Percentiles rank a stretch among this genome's conserved stretches.
These are phyloP conservation scores for Pleurotus ostreatus DNA, from an alignment of 768 basidiomycete genomes.

Conservation along the genomic window DNA sequence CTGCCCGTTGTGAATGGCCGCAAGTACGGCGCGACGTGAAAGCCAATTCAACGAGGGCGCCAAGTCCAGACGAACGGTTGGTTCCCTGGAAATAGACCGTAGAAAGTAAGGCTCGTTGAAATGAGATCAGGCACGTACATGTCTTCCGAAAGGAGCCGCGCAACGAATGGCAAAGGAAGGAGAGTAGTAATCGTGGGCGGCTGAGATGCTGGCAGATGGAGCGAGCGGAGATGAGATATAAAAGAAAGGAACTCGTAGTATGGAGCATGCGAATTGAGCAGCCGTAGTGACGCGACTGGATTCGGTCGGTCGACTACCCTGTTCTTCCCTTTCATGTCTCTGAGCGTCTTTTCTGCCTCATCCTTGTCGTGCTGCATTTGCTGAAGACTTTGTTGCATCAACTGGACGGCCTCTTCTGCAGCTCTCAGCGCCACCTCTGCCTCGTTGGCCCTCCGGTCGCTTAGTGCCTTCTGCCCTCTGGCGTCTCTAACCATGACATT, in stretches of 20 bases:
- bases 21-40: constrained; percentile 76
- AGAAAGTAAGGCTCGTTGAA: constrained; percentile 4
- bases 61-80: constrained; percentile 88
- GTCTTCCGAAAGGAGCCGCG: constrained; percentile 75
- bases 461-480: constrained; percentile 55
- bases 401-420: constrained; percentile 82
- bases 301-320: constrained; percentile 53
- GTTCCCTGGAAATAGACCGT: constrained; percentile 55
- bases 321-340: constrained; percentile 59
- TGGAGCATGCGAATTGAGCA: constrained; percentile 67
- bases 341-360: constrained; percentile 46
- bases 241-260: constrained; percentile 82
- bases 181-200: constrained; percentile 71
- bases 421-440: constrained; percentile 74
- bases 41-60: constrained; percentile 94
- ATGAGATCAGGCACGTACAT: constrained; percentile 53
- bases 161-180: constrained; percentile 73
- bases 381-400: constrained; percentile 87
- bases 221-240: constrained; percentile 66
- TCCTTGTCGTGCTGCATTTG: constrained; percentile 65
- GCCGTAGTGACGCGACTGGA: constrained; percentile 31
- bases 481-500: constrained; percentile 99
- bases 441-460: constrained; percentile 72
- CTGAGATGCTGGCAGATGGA: constrained; percentile 57
- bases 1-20: constrained; percentile 85